Conservation (phyloP, 257 asterid genomes). For the Primulina tabacum region DNA sequence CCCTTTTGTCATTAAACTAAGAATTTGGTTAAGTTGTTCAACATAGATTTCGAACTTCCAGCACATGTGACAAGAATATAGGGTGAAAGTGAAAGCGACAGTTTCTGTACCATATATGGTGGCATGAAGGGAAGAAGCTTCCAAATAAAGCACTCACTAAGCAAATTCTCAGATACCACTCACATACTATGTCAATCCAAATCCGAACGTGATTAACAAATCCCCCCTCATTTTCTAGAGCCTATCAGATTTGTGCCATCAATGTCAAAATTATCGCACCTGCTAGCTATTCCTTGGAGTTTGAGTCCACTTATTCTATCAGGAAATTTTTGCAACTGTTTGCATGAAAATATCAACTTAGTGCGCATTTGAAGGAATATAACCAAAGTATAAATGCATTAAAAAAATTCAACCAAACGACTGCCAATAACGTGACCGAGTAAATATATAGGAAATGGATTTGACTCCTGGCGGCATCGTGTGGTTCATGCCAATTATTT, state of each 20-base stretch:
- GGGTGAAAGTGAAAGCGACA: too few species aligned
- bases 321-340: too few species aligned
- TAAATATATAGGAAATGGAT: background rate
- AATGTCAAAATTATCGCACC: background rate
- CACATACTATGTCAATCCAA: background rate
- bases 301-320: too few species aligned
- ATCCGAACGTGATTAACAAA: too few species aligned
- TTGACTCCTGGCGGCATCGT: background rate
- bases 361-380: background rate
- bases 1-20: background rate
- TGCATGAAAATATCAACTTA: background rate
- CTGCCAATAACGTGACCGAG: background rate
- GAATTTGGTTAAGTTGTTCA: background rate
- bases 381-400: background rate
- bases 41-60: too few species aligned
- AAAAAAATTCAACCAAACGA: background rate
- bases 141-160: background rate
- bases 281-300: background rate
- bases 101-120: too few species aligned
- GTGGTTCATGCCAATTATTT: too few species aligned
- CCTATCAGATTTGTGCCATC: background rate
- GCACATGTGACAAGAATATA: too few species aligned
- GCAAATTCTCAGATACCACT: background rate
- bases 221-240: background rate
- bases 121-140: background rate